Conservation (phyloP, 2,329 filamentous ascomycete genomes). For the Epichloe uncinata region DNA sequence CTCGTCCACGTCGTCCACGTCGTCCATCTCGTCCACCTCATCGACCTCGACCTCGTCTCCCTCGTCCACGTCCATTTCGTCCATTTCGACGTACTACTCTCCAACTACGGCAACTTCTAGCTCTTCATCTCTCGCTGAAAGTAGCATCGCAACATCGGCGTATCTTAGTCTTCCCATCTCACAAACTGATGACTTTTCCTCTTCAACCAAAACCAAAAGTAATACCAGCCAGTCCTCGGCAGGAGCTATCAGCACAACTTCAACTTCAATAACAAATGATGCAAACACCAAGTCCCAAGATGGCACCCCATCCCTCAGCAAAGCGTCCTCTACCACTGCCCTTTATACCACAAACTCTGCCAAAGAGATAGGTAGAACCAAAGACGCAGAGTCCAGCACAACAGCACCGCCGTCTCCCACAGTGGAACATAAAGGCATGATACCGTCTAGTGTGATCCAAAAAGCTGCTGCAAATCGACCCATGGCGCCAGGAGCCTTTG, state of each 20-base stretch:
- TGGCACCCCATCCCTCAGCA: background rate
- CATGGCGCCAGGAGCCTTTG: background rate
- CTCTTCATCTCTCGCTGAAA: background rate
- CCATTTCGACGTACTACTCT: background rate
- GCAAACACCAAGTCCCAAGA: background rate
- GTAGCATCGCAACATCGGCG: background rate
- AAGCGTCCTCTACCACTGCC: background rate
- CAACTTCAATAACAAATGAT: background rate
- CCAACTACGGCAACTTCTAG: background rate
- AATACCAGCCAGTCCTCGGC: background rate
- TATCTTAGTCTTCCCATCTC: background rate
- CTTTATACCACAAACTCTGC: background rate
- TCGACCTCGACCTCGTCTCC: background rate
- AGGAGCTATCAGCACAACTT: background rate
- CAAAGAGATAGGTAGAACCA: background rate
- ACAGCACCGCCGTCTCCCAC: background rate
- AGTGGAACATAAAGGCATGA: background rate
- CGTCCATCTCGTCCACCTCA: background rate
- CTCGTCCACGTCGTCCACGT: accelerated
- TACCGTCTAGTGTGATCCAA: background rate
- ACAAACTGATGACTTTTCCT: background rate
- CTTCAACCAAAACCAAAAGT: background rate
- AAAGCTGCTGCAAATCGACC: background rate
- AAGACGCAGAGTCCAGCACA: background rate
- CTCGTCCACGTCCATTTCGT: background rate